These are phyloP conservation scores for Ensete ventricosum DNA, from an alignment of 176 grass and related monocot species.

Conservation along the genomic window DNA sequence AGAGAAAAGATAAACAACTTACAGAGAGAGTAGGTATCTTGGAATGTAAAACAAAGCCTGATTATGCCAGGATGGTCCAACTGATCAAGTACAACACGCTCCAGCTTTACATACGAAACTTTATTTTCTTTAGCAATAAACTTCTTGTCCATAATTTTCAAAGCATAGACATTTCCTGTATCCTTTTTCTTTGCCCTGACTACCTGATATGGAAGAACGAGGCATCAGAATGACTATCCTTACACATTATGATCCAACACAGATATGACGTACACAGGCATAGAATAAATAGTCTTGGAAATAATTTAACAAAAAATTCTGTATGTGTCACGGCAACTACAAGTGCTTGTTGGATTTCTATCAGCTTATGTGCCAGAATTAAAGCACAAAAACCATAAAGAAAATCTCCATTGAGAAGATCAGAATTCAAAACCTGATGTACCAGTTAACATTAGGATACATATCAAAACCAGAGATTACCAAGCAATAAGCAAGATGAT, in stretches of 20 bases:
- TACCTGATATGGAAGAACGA: constrained; percentile 37
- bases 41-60: constrained; percentile 90
- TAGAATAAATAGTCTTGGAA: neutral
- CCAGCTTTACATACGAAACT: constrained; percentile 94
- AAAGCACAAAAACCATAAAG: neutral
- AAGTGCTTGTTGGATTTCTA: neutral
- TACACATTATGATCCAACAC: neutral
- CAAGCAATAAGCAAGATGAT: too few relatives aligned
- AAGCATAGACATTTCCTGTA: constrained; percentile 73
- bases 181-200: constrained; percentile 98
- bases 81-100: constrained; percentile 97
- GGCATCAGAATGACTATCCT: neutral
- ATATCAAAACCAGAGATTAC: too few relatives aligned
- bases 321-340: too few relatives aligned
- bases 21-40: constrained; percentile 97
- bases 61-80: constrained; percentile 92
- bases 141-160: constrained; percentile 99
- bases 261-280: neutral
- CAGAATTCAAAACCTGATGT: too few relatives aligned
- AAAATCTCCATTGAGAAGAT: too few relatives aligned
- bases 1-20: constrained; percentile 16
- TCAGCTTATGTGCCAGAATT: neutral
- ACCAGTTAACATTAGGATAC: too few relatives aligned
- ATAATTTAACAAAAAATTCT: neutral
- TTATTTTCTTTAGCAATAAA: constrained; percentile 99